These are phyloP conservation scores for Heterococcus sp. DNA, from an alignment of 108 stramenopile genomes.

Conservation along the genomic window DNA sequence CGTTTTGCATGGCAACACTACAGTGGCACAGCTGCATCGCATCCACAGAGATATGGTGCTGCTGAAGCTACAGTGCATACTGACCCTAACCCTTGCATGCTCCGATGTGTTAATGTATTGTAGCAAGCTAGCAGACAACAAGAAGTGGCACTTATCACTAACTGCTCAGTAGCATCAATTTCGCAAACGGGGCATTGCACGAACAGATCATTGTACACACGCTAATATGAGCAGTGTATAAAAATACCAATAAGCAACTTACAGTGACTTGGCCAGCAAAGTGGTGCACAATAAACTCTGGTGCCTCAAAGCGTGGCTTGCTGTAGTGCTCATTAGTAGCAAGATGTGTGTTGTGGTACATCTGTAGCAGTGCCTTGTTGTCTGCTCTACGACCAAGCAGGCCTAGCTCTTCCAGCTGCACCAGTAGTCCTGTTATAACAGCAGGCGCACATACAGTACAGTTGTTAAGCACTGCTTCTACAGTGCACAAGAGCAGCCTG, in stretches of 20 bases:
- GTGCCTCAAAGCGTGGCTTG: conserved; percentile 77
- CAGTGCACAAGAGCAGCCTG: too few species aligned
- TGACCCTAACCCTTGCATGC: too few species aligned
- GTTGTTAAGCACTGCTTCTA: background rate
- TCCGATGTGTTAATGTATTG: too few species aligned
- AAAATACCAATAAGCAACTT: background rate
- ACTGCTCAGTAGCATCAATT: too few species aligned
- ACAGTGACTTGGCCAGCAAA: conserved; percentile 40
- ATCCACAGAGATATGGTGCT: too few species aligned
- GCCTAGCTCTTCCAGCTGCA: conserved; percentile 62
- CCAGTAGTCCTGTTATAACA: conserved; percentile 60
- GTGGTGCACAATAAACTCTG: conserved; percentile 95
- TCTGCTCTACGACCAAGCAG: conserved; percentile 56
- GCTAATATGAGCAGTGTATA: background rate
- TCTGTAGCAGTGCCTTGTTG: conserved; percentile 53
- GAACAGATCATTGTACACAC: background rate
- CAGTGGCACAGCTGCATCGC: too few species aligned
- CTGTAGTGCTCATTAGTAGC: conserved; percentile 20
- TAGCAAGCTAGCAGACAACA: too few species aligned
- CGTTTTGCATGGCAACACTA: too few species aligned
- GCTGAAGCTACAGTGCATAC: too few species aligned
- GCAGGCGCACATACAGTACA: too few species aligned
- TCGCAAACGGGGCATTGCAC: too few species aligned
- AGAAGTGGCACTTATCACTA: too few species aligned
- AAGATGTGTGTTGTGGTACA: conserved; percentile 48